Percentiles rank a stretch among this genome's conserved stretches.
These are phyloP conservation scores for Scalesia atractyloides DNA, from an alignment of 129 eudicot species.

Conservation along the genomic window DNA sequence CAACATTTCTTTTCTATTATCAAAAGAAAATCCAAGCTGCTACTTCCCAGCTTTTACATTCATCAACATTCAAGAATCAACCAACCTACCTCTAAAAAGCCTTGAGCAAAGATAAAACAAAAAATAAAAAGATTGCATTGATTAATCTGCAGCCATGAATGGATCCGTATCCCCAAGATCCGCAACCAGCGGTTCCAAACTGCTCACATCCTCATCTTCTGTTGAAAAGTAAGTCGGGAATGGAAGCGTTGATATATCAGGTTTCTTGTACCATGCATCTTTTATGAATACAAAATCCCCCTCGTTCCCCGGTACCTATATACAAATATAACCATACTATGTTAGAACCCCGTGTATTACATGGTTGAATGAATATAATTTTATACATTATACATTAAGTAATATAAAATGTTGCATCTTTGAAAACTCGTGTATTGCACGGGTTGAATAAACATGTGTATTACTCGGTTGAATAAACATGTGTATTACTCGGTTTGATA, in stretches of 20 bases:
- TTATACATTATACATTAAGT: too few species aligned
- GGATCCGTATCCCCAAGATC: slow-evolving; percentile 95
- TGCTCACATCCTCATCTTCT: slow-evolving; percentile 62
- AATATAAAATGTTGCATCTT: too few species aligned
- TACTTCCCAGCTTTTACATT: slow-evolving; percentile 22
- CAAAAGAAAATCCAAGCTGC: slow-evolving; percentile 19
- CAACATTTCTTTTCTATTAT: slow-evolving; percentile 25
- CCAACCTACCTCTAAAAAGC: slow-evolving; percentile 10
- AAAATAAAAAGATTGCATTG: neutral
- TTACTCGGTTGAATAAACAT: too few species aligned
- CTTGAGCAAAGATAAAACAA: slow-evolving; percentile 9
- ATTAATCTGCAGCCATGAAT: slow-evolving; percentile 89
- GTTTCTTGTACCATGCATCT: slow-evolving; percentile 87
- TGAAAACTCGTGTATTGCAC: too few species aligned
- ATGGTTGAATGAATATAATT: too few species aligned
- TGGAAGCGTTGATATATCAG: slow-evolving; percentile 69
- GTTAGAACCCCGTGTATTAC: too few species aligned
- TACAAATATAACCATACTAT: neutral
- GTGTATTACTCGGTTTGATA: too few species aligned
- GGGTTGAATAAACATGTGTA: too few species aligned
- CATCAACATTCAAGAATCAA: slow-evolving; percentile 15
- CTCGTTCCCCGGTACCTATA: slow-evolving; percentile 84
- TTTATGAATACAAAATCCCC: slow-evolving; percentile 91
- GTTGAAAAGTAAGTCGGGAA: slow-evolving; percentile 83
- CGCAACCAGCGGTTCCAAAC: slow-evolving; percentile 74